Evolutionary conservation across 2,329 filamentous ascomycete genomes (phyloP).

Genomic region (Chaetomiaceae sp.): DNA sequence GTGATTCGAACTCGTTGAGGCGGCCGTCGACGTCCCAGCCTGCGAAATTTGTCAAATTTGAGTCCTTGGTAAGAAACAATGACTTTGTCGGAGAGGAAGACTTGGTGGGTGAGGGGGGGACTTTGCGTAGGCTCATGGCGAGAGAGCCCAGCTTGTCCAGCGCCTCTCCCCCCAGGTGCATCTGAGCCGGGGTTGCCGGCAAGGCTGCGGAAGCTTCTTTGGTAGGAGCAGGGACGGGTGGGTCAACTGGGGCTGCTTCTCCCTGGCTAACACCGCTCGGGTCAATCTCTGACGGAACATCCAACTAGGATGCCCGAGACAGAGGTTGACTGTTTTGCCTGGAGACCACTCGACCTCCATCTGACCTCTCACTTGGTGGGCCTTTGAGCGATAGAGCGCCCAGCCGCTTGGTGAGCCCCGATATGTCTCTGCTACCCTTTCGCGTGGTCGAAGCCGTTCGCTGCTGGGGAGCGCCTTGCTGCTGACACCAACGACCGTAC

Average conservation of each 20-base stretch:
- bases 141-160: conserved; percentile 26
- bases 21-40: conserved; percentile 75
- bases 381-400: conserved; percentile 36
- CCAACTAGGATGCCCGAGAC: conserved; percentile 18
- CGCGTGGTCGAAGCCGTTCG: conserved; percentile 17
- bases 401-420: conserved; percentile 30
- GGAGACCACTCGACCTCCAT: conserved; percentile 44
- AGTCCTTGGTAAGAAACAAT: conserved; percentile 63
- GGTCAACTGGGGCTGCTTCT: conserved; percentile 14
- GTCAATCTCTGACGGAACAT: conserved; percentile 25
- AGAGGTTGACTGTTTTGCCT: conserved; percentile 24
- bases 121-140: conserved; percentile 27
- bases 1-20: conserved; percentile 67
- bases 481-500: conserved; percentile 15
- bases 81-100: conserved; percentile 39
- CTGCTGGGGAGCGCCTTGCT: conserved; percentile 25
- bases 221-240: conserved; percentile 12
- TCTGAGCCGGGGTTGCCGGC: conserved; percentile 26
- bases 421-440: conserved; percentile 39
- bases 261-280: conserved; percentile 26
- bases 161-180: conserved; percentile 27
- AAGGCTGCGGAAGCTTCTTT: conserved; percentile 13
- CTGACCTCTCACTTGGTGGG: conserved; percentile 13
- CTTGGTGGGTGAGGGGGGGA: conserved; percentile 34
- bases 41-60: conserved; percentile 60